A percentile compares a stretch with the other conserved stretches of the same genome.
phyloP scores from a whole-genome alignment of 202 grass and related monocot species.

The Schoenoplectus tabernaemontani region DNA sequence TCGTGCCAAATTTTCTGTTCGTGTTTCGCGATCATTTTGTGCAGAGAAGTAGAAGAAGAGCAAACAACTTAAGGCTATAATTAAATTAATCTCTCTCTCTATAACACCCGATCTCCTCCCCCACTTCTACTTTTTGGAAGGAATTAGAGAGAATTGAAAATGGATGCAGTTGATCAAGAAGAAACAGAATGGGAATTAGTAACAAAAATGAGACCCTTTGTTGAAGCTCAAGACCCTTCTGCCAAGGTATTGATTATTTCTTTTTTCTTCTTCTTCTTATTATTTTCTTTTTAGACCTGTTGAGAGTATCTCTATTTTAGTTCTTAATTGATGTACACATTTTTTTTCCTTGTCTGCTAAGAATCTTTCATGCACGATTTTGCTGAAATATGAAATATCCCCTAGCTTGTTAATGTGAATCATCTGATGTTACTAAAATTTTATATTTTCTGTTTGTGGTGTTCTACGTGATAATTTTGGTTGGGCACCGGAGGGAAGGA shows the following conservation, averaged over 20 bases:
- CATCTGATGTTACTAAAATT: background rate
- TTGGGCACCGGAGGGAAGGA: too few relatives aligned
- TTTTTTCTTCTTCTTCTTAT: background rate
- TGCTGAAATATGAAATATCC: background rate
- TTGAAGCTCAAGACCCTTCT: conserved; percentile 36
- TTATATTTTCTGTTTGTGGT: background rate
- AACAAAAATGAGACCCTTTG: conserved; percentile 35
- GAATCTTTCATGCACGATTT: background rate
- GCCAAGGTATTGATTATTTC: conserved; percentile 35
- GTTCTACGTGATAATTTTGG: background rate
- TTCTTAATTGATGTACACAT: background rate
- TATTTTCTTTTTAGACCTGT: background rate
- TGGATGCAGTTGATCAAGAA: background rate
- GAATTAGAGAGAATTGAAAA: background rate
- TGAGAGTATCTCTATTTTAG: background rate
- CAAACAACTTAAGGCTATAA: background rate
- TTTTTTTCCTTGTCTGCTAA: background rate
- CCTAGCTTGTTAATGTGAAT: background rate
- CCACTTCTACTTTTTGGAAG: background rate
- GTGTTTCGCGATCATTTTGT: background rate
- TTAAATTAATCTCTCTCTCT: background rate
- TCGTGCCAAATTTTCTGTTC: background rate
- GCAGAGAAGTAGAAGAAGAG: background rate
- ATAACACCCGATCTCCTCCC: background rate
- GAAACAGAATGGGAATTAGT: conserved; percentile 15